Evolutionary conservation across 179 eudicot genomes (phyloP).

Genomic region (Pouteria campechiana): DNA sequence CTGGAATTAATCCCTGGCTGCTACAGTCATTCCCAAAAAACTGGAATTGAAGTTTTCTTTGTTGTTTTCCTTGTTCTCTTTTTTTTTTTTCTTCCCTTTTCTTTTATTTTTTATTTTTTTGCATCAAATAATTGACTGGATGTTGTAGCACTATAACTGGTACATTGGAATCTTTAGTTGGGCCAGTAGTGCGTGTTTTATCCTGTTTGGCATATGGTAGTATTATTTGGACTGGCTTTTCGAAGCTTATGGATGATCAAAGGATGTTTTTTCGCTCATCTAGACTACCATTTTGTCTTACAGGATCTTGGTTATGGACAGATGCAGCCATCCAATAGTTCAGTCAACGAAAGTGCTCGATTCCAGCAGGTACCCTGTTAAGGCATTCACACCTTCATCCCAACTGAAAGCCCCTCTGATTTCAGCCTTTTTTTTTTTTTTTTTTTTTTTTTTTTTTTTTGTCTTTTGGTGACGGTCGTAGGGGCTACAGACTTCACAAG

Average conservation of each 20-base stretch:
- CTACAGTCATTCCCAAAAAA: too few relatives aligned
- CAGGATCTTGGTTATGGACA: slow-evolving; percentile 53
- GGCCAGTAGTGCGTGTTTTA: neutral
- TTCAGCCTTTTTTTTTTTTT: neutral
- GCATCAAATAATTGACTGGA: neutral
- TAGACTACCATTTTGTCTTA: neutral
- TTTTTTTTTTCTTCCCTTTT: too few relatives aligned
- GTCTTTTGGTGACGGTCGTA: slow-evolving; percentile 17
- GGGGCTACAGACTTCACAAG: slow-evolving; percentile 54
- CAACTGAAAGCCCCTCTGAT: neutral
- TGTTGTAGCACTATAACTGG: neutral
- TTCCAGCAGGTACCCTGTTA: slow-evolving; percentile 39
- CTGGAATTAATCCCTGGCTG: too few relatives aligned
- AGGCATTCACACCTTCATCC: neutral
- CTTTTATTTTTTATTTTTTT: neutral
- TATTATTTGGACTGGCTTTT: too few relatives aligned
- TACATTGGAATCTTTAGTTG: neutral
- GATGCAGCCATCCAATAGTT: slow-evolving; percentile 20
- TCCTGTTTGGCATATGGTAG: neutral
- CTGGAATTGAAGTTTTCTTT: too few relatives aligned
- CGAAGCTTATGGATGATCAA: too few relatives aligned
- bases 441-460: neutral
- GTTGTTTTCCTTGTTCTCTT: too few relatives aligned
- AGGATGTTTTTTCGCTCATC: neutral
- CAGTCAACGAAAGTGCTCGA: slow-evolving; percentile 31